A percentile compares a stretch with the other conserved stretches of the same genome.
Evolutionary conservation across 208 protist genomes (phyloP).

Genomic region (Leishmania major): DNA sequence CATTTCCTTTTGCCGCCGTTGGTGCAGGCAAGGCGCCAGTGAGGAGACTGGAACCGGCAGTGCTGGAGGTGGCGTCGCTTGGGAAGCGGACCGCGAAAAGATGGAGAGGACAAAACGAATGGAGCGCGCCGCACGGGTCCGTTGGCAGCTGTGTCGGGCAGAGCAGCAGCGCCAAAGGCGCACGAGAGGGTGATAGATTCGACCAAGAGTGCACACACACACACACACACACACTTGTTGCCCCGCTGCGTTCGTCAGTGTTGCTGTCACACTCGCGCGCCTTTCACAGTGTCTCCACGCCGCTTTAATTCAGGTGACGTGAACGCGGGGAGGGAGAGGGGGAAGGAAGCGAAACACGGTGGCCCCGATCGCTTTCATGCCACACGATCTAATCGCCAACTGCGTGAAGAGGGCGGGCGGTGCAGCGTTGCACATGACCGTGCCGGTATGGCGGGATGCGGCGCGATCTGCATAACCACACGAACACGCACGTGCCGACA

Average conservation of each 20-base stretch:
- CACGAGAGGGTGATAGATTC: background rate
- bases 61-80: background rate
- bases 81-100: background rate
- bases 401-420: background rate
- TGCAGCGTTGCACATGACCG: slow-evolving; percentile 27
- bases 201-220: background rate
- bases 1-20: background rate
- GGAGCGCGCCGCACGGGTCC: background rate
- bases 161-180: background rate
- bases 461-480: slow-evolving; percentile 27
- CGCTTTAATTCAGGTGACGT: background rate
- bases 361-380: background rate
- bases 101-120: background rate
- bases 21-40: background rate
- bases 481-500: slow-evolving; percentile 26
- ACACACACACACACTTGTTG: background rate
- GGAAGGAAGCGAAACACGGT: background rate
- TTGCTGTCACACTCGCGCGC: background rate
- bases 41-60: background rate
- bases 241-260: background rate
- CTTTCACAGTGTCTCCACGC: background rate
- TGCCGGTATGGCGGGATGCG: slow-evolving; percentile 26
- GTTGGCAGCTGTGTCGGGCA: background rate
- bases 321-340: background rate
- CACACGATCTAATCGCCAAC: background rate